Conservation (phyloP, 495 filamentous ascomycete genomes). For the Wilcoxina mikolae region DNA sequence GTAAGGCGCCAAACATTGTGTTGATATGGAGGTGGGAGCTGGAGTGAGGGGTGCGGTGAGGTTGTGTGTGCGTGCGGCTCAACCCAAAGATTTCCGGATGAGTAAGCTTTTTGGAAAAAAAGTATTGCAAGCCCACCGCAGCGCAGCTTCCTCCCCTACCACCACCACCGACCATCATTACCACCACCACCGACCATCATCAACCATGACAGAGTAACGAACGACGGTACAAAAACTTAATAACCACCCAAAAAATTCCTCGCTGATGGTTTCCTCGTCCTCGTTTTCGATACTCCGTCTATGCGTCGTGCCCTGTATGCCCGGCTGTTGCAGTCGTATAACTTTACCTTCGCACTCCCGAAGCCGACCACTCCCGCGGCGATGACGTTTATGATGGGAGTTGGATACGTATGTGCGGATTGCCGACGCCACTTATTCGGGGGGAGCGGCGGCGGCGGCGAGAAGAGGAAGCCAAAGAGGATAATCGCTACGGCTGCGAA, state of each 20-base stretch:
- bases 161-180: background rate
- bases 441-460: constrained; percentile 6
- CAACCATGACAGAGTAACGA: too few relatives aligned
- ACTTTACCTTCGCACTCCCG: background rate
- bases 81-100: background rate
- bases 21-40: background rate
- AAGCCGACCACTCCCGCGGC: background rate
- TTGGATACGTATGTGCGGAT: constrained; percentile 12
- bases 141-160: background rate
- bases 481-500: background rate
- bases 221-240: too few relatives aligned
- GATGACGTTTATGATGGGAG: background rate
- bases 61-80: background rate
- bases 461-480: constrained; percentile 1
- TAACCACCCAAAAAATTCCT: too few relatives aligned
- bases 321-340: constrained; percentile 6
- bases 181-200: background rate
- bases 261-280: background rate
- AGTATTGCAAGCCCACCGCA: background rate
- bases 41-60: background rate
- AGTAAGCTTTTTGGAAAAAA: background rate
- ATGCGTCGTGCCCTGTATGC: constrained; percentile 24
- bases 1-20: constrained; percentile 68
- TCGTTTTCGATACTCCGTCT: constrained; percentile 17
- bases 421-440: constrained; percentile 13